phyloP scores from a whole-genome alignment of 2,329 filamentous ascomycete genomes.

The Pseudocercospora cruenta region DNA sequence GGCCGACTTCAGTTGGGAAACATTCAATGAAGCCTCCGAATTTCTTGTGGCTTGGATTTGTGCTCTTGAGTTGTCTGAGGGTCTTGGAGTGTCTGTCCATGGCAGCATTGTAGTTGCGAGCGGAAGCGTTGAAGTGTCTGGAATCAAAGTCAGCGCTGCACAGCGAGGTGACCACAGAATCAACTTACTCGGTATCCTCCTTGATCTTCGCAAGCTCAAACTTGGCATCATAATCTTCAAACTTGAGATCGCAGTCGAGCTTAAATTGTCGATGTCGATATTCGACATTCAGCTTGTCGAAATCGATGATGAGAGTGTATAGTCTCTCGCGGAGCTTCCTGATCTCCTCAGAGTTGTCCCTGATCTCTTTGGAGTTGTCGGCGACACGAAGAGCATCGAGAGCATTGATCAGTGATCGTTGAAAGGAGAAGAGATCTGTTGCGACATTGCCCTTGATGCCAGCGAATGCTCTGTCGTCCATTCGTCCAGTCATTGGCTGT shows the following conservation, averaged over 20 bases:
- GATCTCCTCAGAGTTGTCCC: neutral
- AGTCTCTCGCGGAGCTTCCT: neutral
- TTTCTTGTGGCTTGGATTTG: neutral
- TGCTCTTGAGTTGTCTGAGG: neutral
- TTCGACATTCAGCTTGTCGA: neutral
- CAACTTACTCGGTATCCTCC: neutral
- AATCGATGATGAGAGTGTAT: neutral
- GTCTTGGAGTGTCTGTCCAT: conserved; percentile 2
- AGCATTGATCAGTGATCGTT: neutral
- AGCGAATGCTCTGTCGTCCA: neutral
- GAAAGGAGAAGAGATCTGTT: neutral
- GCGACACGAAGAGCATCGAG: neutral
- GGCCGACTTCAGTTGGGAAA: neutral
- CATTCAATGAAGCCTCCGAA: neutral
- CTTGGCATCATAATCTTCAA: neutral
- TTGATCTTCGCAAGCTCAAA: neutral
- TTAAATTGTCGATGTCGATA: neutral
- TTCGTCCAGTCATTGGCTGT: neutral
- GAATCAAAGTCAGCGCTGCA: neutral
- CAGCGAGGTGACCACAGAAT: neutral
- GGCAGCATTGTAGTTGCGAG: conserved; percentile 5
- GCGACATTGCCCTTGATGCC: neutral
- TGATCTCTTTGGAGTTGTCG: neutral
- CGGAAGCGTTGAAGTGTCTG: neutral
- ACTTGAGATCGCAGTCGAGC: no score